Evolutionary conservation across 1,139 yeast genomes (phyloP).

Genomic region (Saccharomycopsis phalli): DNA sequence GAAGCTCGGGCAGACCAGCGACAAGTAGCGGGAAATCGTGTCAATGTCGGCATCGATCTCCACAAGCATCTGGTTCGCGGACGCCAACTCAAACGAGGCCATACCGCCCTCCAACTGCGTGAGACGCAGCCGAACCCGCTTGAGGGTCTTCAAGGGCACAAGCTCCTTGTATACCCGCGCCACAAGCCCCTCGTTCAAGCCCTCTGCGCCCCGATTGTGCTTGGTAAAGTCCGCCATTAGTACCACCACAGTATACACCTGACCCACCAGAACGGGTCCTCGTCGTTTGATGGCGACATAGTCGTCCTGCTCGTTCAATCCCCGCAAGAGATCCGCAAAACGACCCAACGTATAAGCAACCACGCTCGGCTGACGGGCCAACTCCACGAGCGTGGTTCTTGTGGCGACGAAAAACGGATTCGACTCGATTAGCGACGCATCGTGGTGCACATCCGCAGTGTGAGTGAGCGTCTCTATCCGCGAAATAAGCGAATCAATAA

Average conservation of each 20-base stretch:
- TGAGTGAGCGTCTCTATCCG: conserved; percentile 3
- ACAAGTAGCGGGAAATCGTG: conserved; percentile 38
- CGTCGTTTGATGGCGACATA: conserved; percentile 26
- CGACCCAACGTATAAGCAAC: conserved; percentile 22
- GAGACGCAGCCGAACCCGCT: conserved; percentile 11
- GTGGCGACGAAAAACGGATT: conserved; percentile 22
- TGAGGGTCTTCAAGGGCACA: conserved; percentile 22
- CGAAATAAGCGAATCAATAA: conserved; percentile 13
- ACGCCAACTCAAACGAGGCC: conserved; percentile 14
- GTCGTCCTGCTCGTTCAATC: conserved; percentile 23
- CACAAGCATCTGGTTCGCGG: conserved; percentile 24
- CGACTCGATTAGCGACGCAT: conserved; percentile 25
- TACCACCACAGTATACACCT: conserved; percentile 26
- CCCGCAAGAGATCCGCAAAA: conserved; percentile 21
- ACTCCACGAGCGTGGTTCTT: conserved; percentile 23
- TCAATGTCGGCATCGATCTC: conserved; percentile 42
- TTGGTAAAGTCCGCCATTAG: conserved; percentile 27
- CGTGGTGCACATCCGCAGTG: conserved; percentile 19
- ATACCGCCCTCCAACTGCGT: conserved; percentile 18
- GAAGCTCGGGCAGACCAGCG: conserved; percentile 48
- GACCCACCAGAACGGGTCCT: conserved; percentile 23
- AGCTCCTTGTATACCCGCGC: conserved; percentile 23
- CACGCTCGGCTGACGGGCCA: conserved; percentile 19
- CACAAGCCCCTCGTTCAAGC: conserved; percentile 25
- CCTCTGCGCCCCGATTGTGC: conserved; percentile 27